Conservation (phyloP, 768 basidiomycete species). For the Artomyces pyxidatus region DNA sequence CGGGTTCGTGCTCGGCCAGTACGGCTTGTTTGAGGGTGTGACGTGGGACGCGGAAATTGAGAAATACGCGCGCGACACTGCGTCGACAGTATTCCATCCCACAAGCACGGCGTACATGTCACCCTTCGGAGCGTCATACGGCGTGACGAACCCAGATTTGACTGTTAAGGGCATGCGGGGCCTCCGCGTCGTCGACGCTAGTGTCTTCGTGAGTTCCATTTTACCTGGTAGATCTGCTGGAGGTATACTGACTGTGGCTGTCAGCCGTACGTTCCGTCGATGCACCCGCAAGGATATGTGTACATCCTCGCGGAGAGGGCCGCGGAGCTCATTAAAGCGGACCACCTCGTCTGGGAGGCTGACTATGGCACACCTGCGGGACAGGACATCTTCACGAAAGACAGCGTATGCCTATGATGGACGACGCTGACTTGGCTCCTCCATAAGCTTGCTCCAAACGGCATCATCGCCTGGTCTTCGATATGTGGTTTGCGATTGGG, state of each 20-base stretch:
- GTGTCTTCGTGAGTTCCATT: slow-evolving; percentile 4
- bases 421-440: no score
- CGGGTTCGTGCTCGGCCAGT: slow-evolving; percentile 1
- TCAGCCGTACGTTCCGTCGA: neutral
- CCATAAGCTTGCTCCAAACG: no score
- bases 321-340: neutral
- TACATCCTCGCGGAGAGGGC: slow-evolving; percentile 1
- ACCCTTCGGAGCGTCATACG: slow-evolving; percentile 21
- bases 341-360: no score
- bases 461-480: no score
- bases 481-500: no score
- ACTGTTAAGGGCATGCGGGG: slow-evolving; percentile 6
- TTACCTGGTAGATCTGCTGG: neutral
- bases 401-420: no score
- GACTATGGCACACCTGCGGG: no score
- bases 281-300: slow-evolving; percentile 1
- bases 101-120: slow-evolving; percentile 36
- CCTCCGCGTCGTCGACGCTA: slow-evolving; percentile 6
- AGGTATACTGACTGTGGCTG: no score
- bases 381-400: no score
- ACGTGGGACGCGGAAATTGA: slow-evolving; percentile 15
- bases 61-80: slow-evolving; percentile 11
- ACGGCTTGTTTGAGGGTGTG: neutral
- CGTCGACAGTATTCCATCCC: slow-evolving; percentile 18
- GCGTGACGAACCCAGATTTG: slow-evolving; percentile 32